Evolutionary conservation across 768 basidiomycete genomes (phyloP).

Genomic region (Harrya chromipes): DNA sequence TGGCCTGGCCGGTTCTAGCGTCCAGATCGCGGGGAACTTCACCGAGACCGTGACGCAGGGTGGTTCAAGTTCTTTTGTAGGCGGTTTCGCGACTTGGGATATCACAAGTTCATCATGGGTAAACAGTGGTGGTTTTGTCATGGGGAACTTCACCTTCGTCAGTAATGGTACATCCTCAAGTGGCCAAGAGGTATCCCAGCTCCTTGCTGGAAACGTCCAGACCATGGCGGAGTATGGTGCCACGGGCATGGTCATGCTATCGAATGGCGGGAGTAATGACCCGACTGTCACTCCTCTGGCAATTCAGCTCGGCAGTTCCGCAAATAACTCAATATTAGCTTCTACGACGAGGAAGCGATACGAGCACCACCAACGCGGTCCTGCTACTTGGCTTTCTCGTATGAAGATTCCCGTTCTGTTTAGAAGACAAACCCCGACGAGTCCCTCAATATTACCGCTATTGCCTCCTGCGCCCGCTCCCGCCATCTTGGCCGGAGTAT

Average conservation of each 20-base stretch:
- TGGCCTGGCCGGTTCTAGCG: constrained; percentile 41
- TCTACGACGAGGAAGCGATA: constrained; percentile 39
- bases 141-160: constrained; percentile 68
- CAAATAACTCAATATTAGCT: constrained; percentile 31
- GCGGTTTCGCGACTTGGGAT: constrained; percentile 80
- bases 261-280: constrained; percentile 56
- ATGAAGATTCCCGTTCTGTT: constrained; percentile 41
- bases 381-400: constrained; percentile 49
- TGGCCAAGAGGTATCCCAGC: constrained; percentile 44
- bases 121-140: constrained; percentile 69
- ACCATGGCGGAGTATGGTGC: constrained; percentile 65
- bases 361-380: constrained; percentile 33
- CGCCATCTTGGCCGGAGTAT: constrained; percentile 79
- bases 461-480: constrained; percentile 61
- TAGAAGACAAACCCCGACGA: constrained; percentile 49
- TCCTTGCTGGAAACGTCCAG: constrained; percentile 65
- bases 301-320: constrained; percentile 47
- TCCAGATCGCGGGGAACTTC: constrained; percentile 79
- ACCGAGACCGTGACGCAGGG: constrained; percentile 41
- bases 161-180: constrained; percentile 56
- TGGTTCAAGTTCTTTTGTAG: constrained; percentile 36
- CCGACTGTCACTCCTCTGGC: constrained; percentile 62
- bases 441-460: constrained; percentile 52
- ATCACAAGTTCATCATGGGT: constrained; percentile 59
- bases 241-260: constrained; percentile 73